Percentiles rank a stretch among this genome's conserved stretches.
Evolutionary conservation across 2,329 filamentous ascomycete genomes (phyloP).

Genomic region (Cladosporium sp.): DNA sequence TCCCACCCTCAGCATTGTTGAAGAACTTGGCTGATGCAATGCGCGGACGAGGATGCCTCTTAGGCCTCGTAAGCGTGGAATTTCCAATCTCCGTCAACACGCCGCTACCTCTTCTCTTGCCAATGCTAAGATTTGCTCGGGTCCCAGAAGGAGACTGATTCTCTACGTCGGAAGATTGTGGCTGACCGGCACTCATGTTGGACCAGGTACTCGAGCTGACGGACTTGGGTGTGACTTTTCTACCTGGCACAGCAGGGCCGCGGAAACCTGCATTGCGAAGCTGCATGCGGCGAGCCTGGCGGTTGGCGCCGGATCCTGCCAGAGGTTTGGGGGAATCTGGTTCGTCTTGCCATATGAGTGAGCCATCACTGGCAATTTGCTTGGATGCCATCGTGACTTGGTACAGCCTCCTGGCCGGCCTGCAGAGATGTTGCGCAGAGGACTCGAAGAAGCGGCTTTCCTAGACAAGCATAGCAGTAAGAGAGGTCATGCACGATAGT

Average conservation of each 20-base stretch:
- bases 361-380: constrained; percentile 7
- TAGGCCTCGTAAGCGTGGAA: constrained; percentile 17
- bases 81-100: constrained; percentile 30
- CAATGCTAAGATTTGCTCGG: constrained; percentile 14
- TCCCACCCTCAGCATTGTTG: constrained; percentile 12
- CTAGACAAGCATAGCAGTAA: neutral
- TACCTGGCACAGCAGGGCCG: constrained; percentile 25
- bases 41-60: constrained; percentile 15
- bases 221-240: constrained; percentile 31
- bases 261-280: constrained; percentile 34
- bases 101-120: constrained; percentile 20
- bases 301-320: constrained; percentile 21
- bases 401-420: neutral
- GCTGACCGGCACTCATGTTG: constrained; percentile 15
- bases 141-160: constrained; percentile 21
- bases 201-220: constrained; percentile 23
- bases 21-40: constrained; percentile 19
- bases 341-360: constrained; percentile 9
- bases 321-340: constrained; percentile 6
- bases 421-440: neutral
- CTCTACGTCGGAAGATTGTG: constrained; percentile 20
- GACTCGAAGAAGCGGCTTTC: neutral
- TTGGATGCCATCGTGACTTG: constrained; percentile 5
- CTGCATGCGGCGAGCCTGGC: constrained; percentile 29
- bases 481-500: neutral